Evolutionary conservation across 495 filamentous ascomycete genomes (phyloP).

Genomic region (Neurospora sp.): DNA sequence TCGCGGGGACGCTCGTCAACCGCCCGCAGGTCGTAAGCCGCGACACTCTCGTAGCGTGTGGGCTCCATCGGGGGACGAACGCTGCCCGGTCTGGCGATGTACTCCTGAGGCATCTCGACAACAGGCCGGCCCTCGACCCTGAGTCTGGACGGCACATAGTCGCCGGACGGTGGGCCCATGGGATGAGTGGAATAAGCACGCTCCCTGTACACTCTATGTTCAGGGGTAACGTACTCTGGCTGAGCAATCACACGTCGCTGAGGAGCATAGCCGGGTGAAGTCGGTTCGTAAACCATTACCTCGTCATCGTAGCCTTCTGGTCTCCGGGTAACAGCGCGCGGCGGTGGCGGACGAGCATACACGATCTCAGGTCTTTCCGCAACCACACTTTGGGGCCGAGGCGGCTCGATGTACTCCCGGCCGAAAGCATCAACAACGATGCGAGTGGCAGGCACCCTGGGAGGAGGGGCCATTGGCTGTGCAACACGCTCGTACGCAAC

Average conservation of each 20-base stretch:
- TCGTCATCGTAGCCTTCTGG: constrained; percentile 38
- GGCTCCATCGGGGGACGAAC: constrained; percentile 36
- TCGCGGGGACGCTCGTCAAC: constrained; percentile 36
- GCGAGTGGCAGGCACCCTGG: constrained; percentile 45
- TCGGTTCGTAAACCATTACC: constrained; percentile 33
- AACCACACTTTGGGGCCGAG: constrained; percentile 31
- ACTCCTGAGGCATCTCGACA: constrained; percentile 38
- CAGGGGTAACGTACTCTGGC: constrained; percentile 37
- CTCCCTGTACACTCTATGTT: constrained; percentile 41
- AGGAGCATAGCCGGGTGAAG: constrained; percentile 28
- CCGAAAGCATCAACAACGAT: constrained; percentile 64
- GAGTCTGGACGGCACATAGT: constrained; percentile 31
- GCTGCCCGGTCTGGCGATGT: constrained; percentile 46
- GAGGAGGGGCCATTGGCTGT: constrained; percentile 41
- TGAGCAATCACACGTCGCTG: constrained; percentile 43
- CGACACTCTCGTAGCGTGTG: constrained; percentile 6
- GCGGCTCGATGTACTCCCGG: constrained; percentile 56
- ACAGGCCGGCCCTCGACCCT: constrained; percentile 20
- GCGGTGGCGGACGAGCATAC: constrained; percentile 33
- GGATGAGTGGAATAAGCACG: constrained; percentile 37
- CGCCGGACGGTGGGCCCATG: constrained; percentile 29
- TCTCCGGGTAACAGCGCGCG: constrained; percentile 44
- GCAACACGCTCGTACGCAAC: constrained; percentile 40
- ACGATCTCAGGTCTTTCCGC: constrained; percentile 36
- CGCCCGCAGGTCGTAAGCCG: constrained; percentile 19